Base-by-base conservation (phyloP, 805 yeast genomes). In the Pichia deserticola region DNA sequence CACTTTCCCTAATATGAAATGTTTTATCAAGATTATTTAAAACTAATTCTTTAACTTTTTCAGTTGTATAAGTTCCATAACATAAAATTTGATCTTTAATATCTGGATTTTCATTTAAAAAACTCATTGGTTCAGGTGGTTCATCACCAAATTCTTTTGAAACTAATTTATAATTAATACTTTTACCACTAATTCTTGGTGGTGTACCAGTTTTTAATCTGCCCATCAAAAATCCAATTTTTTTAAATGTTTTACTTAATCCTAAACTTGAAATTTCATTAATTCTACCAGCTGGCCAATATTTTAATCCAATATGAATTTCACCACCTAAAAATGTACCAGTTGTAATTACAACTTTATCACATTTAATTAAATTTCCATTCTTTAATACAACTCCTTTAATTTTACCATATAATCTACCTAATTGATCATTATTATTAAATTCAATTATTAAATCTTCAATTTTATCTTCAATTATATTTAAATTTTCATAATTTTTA, bases 171-270 rank as follows among this genome's bases (percentile, higher is more conserved):
- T 81, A 90, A 62, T 92, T 73, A 27, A 93, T 89, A 0, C 92
- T 77, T 47, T 75, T 74, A 1, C 82, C 75, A 42, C 85, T 83
- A 29, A 93, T 68, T 51, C 99, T 74, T 3, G 98, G 96, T 0
- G 99, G 99, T 0, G 99, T 93, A 0, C 99, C 99, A 0, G 99
- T 93, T 61, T 93, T 93, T 57, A 93, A 72, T 49, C 99, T 74
- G 0, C 98, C 98, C 47, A 93, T 68, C 52, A 79, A 71, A 63
- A 93, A 92, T 0, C 96, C 96, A 1, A 86, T 84, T 4, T 79
- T 80, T 30, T 71, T 68, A 39, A 93, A 75, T 1, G 98, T 89
- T 42, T 80, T 72, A 36, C 96, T 84, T 28, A 93, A 75, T 1
- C 98, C 98, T 67, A 81, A 86, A 0, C 97, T 87, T 3, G 98